These are phyloP conservation scores for Bidens hawaiensis DNA, from an alignment of 140 eudicot genomes.

Conservation along the genomic window DNA sequence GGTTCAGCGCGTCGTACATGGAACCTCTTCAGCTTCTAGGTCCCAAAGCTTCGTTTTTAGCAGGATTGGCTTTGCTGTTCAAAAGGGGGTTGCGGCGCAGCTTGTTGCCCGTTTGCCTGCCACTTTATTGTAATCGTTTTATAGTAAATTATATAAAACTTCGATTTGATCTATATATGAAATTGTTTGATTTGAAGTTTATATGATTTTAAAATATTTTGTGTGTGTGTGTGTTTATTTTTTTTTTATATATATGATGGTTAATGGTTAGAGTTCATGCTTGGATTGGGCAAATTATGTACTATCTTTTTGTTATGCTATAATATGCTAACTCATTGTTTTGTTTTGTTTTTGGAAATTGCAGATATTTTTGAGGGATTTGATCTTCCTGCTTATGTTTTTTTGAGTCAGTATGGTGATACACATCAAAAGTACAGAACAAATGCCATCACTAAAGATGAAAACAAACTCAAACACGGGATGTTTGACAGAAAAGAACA, in stretches of 20 bases:
- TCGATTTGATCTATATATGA: constrained; percentile 9
- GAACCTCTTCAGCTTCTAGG: no score
- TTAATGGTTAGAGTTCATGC: background rate
- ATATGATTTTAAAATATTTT: background rate
- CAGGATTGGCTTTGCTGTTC: no score
- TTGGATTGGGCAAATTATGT: background rate
- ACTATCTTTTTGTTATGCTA: background rate
- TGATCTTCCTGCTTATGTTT: constrained; percentile 36
- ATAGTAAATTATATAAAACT: no score
- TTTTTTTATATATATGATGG: background rate
- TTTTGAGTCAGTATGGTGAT: constrained; percentile 27
- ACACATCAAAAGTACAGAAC: constrained; percentile 25
- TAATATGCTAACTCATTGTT: background rate
- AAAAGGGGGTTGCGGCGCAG: no score
- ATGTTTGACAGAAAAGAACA: constrained; percentile 49
- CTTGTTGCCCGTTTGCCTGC: no score
- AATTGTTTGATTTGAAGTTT: constrained; percentile 7
- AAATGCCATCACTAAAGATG: constrained; percentile 98
- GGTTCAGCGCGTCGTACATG: no score
- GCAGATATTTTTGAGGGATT: constrained; percentile 2
- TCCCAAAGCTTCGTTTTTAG: no score
- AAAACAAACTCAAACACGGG: constrained; percentile 53
- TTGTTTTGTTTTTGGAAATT: background rate
- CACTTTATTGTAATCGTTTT: no score
- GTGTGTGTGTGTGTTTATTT: no score